Base-by-base conservation (phyloP, 2,329 filamentous ascomycete species). In the Harringtonia aguacate region DNA sequence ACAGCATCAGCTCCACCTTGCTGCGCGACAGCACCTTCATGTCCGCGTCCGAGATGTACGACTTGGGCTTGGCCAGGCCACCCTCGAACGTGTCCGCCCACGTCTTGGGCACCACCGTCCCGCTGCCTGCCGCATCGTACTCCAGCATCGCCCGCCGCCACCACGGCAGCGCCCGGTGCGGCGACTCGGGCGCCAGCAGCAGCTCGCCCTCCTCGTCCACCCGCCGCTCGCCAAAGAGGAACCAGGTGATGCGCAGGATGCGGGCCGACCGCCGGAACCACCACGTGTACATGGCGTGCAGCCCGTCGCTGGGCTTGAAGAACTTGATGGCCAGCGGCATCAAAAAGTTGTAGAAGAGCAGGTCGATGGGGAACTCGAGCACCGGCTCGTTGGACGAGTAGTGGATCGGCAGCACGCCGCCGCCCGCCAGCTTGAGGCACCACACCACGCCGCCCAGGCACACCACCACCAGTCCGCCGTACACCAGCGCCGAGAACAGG, bases 401-500 rank as follows among this genome's bases (percentile, higher is more conserved):
- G 61, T 90, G 86, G 37, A 98, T 86, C 0, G 92, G 92, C 17
- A 98, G 73, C 36, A 98, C 78, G 42, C 72, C 76, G 3, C 77
- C 74, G 36, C 84, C 77, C 6, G 75, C 64, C 51, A 77, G 75
- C 24, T 79, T 75, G 31, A 97, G 70, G n/a, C 83, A 80, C 92
- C 92, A 98, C 1, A 98, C 88, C 15, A 98, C 89, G 35, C 92
- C 90, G 10, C 92, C 92, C 0, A 98, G 75, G 59, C 92, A 98
- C 22, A 97, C 67, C 33, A 97, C 84, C 45, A 98, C 89, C 43
- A 98, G 68, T 0, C 85, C 87, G 29, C 92, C 94, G 55, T 98
- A 98, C 3, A 98, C 89, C 45, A 97, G 78, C 15, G 89, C 94
- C 49, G 89, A 95, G 58, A 97, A 97, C 3, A 89, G 75, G 39